Percentiles rank a stretch among this genome's conserved stretches.
These are phyloP conservation scores for Hansenula lynferdii DNA, from an alignment of 1,139 yeast species.

Conservation along the genomic window DNA sequence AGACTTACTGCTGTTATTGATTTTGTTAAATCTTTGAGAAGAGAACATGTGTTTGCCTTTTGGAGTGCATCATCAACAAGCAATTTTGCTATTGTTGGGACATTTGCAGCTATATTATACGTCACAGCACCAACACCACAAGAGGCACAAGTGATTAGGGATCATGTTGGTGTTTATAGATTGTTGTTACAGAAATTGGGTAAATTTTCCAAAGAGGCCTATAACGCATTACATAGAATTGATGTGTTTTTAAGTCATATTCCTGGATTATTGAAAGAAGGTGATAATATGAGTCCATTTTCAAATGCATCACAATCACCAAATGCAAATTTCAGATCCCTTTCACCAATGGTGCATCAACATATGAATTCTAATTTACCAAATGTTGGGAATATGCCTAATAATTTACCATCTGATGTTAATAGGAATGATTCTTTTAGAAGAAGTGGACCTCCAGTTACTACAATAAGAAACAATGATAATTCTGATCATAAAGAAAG, in stretches of 20 bases:
- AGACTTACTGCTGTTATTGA: conserved; percentile 78
- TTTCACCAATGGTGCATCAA: conserved; percentile 3
- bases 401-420: conserved; percentile 11
- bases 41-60: conserved; percentile 79
- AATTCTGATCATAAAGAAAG: background rate
- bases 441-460: conserved; percentile 5
- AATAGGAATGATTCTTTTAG: conserved; percentile 1
- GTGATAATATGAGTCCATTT: conserved; percentile 1
- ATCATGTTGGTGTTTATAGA: conserved; percentile 67
- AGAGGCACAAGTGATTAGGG: conserved; percentile 60
- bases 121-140: conserved; percentile 55
- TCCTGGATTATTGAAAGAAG: conserved; percentile 56
- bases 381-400: conserved; percentile 13
- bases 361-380: conserved; percentile 9
- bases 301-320: conserved; percentile 2
- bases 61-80: conserved; percentile 84
- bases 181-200: conserved; percentile 71
- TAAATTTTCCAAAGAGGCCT: conserved; percentile 71
- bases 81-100: conserved; percentile 75
- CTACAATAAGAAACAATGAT: conserved; percentile 1
- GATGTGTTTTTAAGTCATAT: conserved; percentile 62
- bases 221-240: conserved; percentile 60
- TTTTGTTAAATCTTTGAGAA: conserved; percentile 67
- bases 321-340: conserved; percentile 4
- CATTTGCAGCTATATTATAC: conserved; percentile 76